These are phyloP conservation scores for Vanderwaltozyma verrucispora DNA, from an alignment of 805 yeast genomes.

Conservation along the genomic window DNA sequence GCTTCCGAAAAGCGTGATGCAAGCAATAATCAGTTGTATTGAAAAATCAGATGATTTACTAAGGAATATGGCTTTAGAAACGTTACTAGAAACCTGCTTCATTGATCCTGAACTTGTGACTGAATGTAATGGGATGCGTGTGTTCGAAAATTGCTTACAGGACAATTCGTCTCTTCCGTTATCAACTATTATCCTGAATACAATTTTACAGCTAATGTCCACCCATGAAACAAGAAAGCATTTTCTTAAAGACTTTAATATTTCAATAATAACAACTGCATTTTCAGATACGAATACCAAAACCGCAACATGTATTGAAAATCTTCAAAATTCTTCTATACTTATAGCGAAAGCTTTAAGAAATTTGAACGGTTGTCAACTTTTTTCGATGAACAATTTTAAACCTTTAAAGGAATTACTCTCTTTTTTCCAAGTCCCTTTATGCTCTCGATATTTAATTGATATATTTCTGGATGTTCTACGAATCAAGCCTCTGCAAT, in stretches of 20 bases:
- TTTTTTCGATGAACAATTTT: conserved; percentile 48
- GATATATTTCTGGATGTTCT: conserved; percentile 65
- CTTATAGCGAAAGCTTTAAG: conserved; percentile 54
- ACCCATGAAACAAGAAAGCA: conserved; percentile 22
- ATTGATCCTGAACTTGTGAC: conserved; percentile 35
- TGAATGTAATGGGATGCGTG: conserved; percentile 37
- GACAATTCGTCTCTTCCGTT: conserved; percentile 19
- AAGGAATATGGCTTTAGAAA: conserved; percentile 42
- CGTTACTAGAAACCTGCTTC: conserved; percentile 45
- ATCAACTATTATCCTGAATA: conserved; percentile 20
- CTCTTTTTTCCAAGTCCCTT: conserved; percentile 49
- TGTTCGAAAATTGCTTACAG: conserved; percentile 26
- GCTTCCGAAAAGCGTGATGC: conserved; percentile 54
- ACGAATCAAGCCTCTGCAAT: conserved; percentile 46
- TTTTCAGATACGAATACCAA: conserved; percentile 53
- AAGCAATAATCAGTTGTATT: conserved; percentile 54
- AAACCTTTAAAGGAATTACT: conserved; percentile 48
- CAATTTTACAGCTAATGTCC: conserved; percentile 22
- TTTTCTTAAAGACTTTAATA: conserved; percentile 47
- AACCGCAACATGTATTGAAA: conserved; percentile 40
- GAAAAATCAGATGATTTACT: conserved; percentile 46
- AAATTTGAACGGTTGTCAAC: conserved; percentile 66
- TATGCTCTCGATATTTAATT: conserved; percentile 50
- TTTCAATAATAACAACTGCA: conserved; percentile 54
- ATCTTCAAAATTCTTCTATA: conserved; percentile 49